Conservation (phyloP, 306 rosid genomes). For the Elaeagnus macrophylla region DNA sequence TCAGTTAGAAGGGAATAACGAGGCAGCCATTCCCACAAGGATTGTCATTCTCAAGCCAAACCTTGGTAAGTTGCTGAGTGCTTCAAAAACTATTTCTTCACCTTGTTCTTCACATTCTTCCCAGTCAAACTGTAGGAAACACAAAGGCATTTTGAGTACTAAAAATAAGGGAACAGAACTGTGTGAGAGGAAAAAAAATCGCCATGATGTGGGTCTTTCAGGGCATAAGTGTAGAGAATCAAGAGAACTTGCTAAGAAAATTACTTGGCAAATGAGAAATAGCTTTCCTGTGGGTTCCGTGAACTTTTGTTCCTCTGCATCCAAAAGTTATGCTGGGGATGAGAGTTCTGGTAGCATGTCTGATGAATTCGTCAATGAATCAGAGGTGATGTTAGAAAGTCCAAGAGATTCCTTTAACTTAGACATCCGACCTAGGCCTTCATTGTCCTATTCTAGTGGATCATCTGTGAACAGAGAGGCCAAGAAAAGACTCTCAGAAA, state of each 20-base stretch:
- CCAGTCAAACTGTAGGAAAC: conserved; percentile 38
- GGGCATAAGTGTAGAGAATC: conserved; percentile 61
- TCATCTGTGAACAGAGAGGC: conserved; percentile 83
- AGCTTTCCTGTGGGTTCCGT: conserved; percentile 28
- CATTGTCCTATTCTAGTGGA: conserved; percentile 45
- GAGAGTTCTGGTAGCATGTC: conserved; percentile 58
- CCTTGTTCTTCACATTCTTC: conserved; percentile 55
- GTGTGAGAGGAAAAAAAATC: conserved; percentile 25
- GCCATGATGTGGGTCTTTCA: conserved; percentile 28
- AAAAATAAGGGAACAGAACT: conserved; percentile 38
- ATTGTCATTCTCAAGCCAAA: conserved; percentile 92
- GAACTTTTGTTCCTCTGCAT: conserved; percentile 38
- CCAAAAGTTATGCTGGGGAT: conserved; percentile 53
- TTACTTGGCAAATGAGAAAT: conserved; percentile 65
- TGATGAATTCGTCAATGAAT: conserved; percentile 56
- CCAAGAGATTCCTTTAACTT: conserved; percentile 32
- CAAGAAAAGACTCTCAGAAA: conserved; percentile 82
- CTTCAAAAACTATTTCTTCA: conserved; percentile 30
- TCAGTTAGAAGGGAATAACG: conserved; percentile 33
- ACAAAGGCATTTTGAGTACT: conserved; percentile 29
- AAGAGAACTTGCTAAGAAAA: conserved; percentile 68
- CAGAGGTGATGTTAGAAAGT: conserved; percentile 33
- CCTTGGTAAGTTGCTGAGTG: conserved; percentile 51
- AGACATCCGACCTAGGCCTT: conserved; percentile 35
- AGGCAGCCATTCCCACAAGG: conserved; percentile 50